Conservation (phyloP, 2,329 filamentous ascomycete genomes). For the Phyllosticta citribraziliensis region DNA sequence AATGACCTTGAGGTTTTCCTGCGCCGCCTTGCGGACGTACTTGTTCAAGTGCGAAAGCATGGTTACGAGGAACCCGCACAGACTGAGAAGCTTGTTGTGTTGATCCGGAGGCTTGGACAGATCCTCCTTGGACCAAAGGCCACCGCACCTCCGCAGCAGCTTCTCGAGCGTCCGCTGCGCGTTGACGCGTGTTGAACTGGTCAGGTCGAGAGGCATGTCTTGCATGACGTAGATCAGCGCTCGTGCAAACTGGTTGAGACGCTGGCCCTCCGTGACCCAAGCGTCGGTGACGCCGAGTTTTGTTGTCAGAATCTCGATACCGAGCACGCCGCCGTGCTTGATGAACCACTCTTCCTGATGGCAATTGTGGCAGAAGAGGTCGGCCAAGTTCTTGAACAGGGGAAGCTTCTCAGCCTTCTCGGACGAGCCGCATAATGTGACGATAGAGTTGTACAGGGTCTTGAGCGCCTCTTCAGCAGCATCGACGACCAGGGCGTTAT, state of each 20-base stretch:
- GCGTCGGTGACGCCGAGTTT: slow-evolving; percentile 72
- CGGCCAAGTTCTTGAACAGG: slow-evolving; percentile 76
- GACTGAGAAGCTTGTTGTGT: slow-evolving; percentile 57
- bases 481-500: slow-evolving; percentile 68
- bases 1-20: slow-evolving; percentile 69
- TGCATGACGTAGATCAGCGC: slow-evolving; percentile 97
- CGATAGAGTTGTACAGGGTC: slow-evolving; percentile 66
- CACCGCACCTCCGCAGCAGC: slow-evolving; percentile 68
- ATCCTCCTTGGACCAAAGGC: slow-evolving; percentile 71
- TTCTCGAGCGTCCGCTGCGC: slow-evolving; percentile 77
- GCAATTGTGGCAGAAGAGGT: slow-evolving; percentile 85
- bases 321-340: slow-evolving; percentile 83
- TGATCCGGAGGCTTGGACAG: slow-evolving; percentile 43
- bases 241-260: slow-evolving; percentile 79
- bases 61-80: slow-evolving; percentile 76
- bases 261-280: slow-evolving; percentile 59
- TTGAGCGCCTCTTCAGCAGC: slow-evolving; percentile 70
- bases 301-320: slow-evolving; percentile 79
- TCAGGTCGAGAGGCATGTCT: slow-evolving; percentile 90
- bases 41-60: slow-evolving; percentile 95
- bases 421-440: slow-evolving; percentile 67
- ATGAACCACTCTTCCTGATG: slow-evolving; percentile 99
- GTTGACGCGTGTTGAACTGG: slow-evolving; percentile 74
- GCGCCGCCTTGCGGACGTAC: slow-evolving; percentile 81
- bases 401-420: slow-evolving; percentile 63